Conservation (phyloP, 495 filamentous ascomycete genomes). For the Niebla homalea region DNA sequence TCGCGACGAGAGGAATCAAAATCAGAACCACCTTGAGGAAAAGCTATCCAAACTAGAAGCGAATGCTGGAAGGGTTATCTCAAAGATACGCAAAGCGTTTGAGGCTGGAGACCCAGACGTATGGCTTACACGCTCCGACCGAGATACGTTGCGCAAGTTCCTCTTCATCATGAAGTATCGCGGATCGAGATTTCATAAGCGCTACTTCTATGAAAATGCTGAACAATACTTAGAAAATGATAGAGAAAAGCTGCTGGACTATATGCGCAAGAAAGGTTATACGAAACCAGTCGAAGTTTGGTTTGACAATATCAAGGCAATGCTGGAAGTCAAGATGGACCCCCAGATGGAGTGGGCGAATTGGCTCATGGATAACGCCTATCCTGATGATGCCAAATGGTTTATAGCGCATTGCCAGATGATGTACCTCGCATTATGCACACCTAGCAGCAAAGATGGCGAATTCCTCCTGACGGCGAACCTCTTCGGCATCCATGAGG, state of each 20-base stretch:
- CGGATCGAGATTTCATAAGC: slow-evolving; percentile 18
- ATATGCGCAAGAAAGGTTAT: slow-evolving; percentile 33
- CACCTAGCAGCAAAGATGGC: slow-evolving; percentile 21
- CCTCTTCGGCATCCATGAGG: slow-evolving; percentile 34
- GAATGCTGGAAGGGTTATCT: slow-evolving; percentile 16
- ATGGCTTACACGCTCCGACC: slow-evolving; percentile 27
- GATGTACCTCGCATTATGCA: slow-evolving; percentile 35
- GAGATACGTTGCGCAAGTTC: slow-evolving; percentile 33
- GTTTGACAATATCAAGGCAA: slow-evolving; percentile 34
- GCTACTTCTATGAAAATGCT: slow-evolving; percentile 18
- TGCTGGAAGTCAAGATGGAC: slow-evolving; percentile 36
- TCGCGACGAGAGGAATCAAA: slow-evolving; percentile 17
- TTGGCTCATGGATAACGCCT: slow-evolving; percentile 25
- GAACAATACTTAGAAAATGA: slow-evolving; percentile 31
- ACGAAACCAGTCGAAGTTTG: slow-evolving; percentile 37
- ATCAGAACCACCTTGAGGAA: slow-evolving; percentile 25
- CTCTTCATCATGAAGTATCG: slow-evolving; percentile 43
- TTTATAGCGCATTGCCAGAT: slow-evolving; percentile 25
- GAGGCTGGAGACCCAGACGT: slow-evolving; percentile 14
- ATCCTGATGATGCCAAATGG: slow-evolving; percentile 28
- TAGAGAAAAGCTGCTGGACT: slow-evolving; percentile 22
- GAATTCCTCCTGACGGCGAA: slow-evolving; percentile 41
- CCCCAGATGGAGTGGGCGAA: slow-evolving; percentile 21
- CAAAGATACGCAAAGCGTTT: slow-evolving; percentile 19
- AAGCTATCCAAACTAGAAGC: slow-evolving; percentile 24